Evolutionary conservation across 768 basidiomycete species (phyloP).

Genomic region (Trametes sanguinea): DNA sequence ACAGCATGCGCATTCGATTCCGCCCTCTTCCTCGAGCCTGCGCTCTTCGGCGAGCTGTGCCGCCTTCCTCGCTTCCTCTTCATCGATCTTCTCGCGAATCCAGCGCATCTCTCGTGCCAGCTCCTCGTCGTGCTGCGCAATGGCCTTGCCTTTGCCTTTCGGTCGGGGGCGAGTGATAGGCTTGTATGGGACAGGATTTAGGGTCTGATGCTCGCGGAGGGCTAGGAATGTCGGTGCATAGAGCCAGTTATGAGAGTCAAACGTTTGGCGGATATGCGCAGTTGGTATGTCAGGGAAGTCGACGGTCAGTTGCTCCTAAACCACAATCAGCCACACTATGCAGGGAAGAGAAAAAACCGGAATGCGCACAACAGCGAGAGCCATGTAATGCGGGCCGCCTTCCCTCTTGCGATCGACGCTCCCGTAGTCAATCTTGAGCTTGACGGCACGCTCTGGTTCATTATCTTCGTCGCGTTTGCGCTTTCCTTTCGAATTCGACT

Average conservation of each 20-base stretch:
- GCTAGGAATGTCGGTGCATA: conserved; percentile 69
- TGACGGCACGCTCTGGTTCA: conserved; percentile 31
- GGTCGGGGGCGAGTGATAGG: conserved; percentile 35
- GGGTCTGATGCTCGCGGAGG: conserved; percentile 44
- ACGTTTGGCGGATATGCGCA: conserved; percentile 49
- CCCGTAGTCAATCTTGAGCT: conserved; percentile 55
- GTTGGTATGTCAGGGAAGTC: conserved; percentile 64
- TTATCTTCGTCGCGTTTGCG: conserved; percentile 43
- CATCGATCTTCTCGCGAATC: conserved; percentile 42
- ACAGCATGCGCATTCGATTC: conserved; percentile 89
- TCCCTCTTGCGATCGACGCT: conserved; percentile 45
- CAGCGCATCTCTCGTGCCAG: conserved; percentile 49
- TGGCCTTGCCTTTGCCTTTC: conserved; percentile 43
- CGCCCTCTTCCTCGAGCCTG: conserved; percentile 49
- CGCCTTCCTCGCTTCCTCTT: conserved; percentile 32
- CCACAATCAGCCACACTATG: too few relatives aligned
- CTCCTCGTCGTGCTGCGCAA: conserved; percentile 41
- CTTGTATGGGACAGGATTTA: conserved; percentile 37
- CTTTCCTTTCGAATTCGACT: conserved; percentile 44
- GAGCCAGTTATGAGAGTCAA: conserved; percentile 43
- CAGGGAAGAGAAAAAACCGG: too few relatives aligned
- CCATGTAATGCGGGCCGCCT: conserved; percentile 49
- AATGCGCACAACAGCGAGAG: conserved; percentile 52
- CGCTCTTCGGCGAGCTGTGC: conserved; percentile 36
- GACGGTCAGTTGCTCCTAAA: conserved; percentile 51